phyloP scores from a whole-genome alignment of 345 rosid species.

The Psidium guajava region DNA sequence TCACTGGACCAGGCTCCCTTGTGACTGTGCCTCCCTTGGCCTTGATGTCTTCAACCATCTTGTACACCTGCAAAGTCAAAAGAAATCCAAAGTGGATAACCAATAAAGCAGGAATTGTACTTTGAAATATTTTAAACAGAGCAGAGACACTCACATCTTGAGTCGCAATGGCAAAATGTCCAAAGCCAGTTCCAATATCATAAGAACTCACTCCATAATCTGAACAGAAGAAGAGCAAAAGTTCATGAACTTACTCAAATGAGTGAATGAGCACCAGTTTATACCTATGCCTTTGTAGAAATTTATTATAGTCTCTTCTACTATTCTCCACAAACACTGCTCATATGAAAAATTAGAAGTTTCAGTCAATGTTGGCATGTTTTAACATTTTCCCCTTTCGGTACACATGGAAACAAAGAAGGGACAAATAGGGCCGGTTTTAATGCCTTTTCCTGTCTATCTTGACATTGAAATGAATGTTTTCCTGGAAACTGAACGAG shows the following conservation, averaged over 20 bases:
- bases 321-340: background rate
- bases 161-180: slow-evolving; percentile 88
- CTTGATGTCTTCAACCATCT: slow-evolving; percentile 60
- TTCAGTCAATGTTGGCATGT: background rate
- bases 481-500: background rate
- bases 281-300: background rate
- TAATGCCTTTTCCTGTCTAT: background rate
- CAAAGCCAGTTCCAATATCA: slow-evolving; percentile 92
- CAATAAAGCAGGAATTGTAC: background rate
- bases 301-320: background rate
- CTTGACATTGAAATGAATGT: background rate
- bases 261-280: background rate
- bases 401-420: background rate
- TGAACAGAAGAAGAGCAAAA: slow-evolving; percentile 11
- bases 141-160: slow-evolving; percentile 45
- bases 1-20: slow-evolving; percentile 90
- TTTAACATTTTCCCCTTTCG: background rate
- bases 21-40: slow-evolving; percentile 73
- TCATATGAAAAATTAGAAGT: background rate
- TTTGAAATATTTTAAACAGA: background rate
- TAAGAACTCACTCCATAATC: slow-evolving; percentile 83
- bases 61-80: slow-evolving; percentile 39
- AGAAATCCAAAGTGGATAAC: background rate
- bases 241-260: background rate
- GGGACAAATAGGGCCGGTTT: background rate